Base-by-base conservation (phyloP, 768 basidiomycete species). In the Pleurotus eryngii region DNA sequence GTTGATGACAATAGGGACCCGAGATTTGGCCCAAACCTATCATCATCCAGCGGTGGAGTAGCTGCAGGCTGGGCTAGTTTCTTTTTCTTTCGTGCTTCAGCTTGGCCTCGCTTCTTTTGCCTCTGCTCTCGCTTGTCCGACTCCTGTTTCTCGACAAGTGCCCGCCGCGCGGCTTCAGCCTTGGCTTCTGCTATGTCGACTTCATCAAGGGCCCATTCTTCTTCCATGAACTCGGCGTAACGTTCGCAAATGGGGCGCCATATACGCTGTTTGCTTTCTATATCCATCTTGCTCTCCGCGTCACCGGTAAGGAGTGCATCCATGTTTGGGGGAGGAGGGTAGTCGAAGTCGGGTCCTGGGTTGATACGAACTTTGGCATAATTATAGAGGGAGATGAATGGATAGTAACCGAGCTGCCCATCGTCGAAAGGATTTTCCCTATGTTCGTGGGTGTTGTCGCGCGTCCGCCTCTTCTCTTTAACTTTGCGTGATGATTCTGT, bases 381-480 rank as follows among this genome's bases (percentile, higher is more conserved):
- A 65, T 95, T 95, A 76, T 93, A 99, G 38, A 96, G 77, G 3
- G 93, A 96, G 61, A 97, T 83, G 74, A 98, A 87, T 0, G 96
- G 94, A 68, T 94, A 98, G 72, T 99, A 99, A 1, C 97, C 97
- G 5, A 97, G 74, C 17, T 89, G 86, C 17, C 96, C 97, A 68
- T 99, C 97, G 68, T 99, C 95, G 64, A 93, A 91, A 2, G 82
- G 82, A 60, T 95, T 95, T 72, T 92, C 89, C 58, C 81, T 80
- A 67, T 89, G 87, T 64, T 90, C 86, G 53, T 86, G 84, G 47
- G 86, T 84, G 49, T 83, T 85, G 14, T 85, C 82, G 56, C 81
- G 81, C n/a, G 78, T 72, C 38, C 81, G 79, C 64, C 81, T 86
- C 66, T 82, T 83, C 57, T 83, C 84, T 64, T 85, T 84, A 6